These are phyloP conservation scores for Stemphylium beticola DNA, from an alignment of 2,329 filamentous ascomycete species.

Conservation along the genomic window DNA sequence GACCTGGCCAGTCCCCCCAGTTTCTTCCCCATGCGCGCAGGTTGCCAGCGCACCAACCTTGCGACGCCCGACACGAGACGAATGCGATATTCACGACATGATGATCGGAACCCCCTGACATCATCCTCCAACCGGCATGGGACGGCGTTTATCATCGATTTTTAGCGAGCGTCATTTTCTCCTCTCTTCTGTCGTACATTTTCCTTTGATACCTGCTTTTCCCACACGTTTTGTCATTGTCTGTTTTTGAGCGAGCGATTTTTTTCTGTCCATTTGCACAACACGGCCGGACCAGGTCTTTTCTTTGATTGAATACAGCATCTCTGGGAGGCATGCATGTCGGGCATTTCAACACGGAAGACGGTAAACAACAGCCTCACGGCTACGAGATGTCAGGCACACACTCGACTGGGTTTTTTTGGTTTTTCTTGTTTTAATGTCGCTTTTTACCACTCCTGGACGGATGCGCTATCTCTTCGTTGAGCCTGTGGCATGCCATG, in stretches of 20 bases:
- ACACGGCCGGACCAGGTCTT: slow-evolving; percentile 48
- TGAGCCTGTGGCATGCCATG: slow-evolving; percentile 47
- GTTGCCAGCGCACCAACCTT: slow-evolving; percentile 50
- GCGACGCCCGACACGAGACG: slow-evolving; percentile 52
- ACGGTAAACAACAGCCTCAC: slow-evolving; percentile 52
- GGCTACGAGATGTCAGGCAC: slow-evolving; percentile 51
- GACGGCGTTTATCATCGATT: slow-evolving; percentile 60
- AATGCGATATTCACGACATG: slow-evolving; percentile 53
- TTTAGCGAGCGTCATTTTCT: slow-evolving; percentile 49
- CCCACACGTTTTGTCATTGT: slow-evolving; percentile 38
- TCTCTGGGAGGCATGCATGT: slow-evolving; percentile 54
- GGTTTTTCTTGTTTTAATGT: slow-evolving; percentile 50
- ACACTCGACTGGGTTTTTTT: slow-evolving; percentile 45
- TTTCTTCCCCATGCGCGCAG: slow-evolving; percentile 30
- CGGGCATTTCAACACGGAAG: slow-evolving; percentile 50
- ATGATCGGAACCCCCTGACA: slow-evolving; percentile 45
- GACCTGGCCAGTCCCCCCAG: slow-evolving; percentile 52
- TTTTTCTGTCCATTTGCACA: slow-evolving; percentile 30
- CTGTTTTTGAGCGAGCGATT: slow-evolving; percentile 53
- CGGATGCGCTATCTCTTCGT: slow-evolving; percentile 44
- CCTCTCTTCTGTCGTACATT: slow-evolving; percentile 47
- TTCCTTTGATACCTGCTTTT: slow-evolving; percentile 50
- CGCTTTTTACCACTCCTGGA: slow-evolving; percentile 37
- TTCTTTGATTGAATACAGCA: slow-evolving; percentile 48
- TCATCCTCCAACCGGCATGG: slow-evolving; percentile 56